phyloP scores from a whole-genome alignment of 2,329 filamentous ascomycete species.

The Microthyrium microscopicum region DNA sequence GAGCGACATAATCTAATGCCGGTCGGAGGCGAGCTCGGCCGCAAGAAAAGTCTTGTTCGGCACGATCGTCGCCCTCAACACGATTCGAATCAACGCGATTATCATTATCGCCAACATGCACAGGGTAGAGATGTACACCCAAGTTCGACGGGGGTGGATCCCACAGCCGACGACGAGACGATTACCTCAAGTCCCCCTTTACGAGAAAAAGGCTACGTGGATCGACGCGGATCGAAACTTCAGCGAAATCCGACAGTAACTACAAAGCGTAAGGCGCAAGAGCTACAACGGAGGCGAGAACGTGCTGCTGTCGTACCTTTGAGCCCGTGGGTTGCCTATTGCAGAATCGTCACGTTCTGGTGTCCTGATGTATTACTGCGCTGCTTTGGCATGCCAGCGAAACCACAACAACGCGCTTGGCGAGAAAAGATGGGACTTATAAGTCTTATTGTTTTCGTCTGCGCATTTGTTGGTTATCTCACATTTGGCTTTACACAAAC shows the following conservation, averaged over 20 bases:
- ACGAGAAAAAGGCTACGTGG: conserved; percentile 5
- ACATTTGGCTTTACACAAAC: conserved; percentile 90
- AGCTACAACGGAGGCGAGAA: conserved; percentile 41
- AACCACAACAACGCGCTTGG: conserved; percentile 84
- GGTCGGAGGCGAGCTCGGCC: conserved; percentile 35
- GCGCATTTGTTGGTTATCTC: conserved; percentile 78
- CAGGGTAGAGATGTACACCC: conserved; percentile 82
- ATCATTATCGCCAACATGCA: conserved; percentile 88
- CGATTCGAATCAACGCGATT: conserved; percentile 79
- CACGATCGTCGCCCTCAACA: conserved; percentile 81
- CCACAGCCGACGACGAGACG: conserved; percentile 54
- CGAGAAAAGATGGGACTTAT: conserved; percentile 95
- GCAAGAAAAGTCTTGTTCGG: conserved; percentile 77
- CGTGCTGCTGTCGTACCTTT: conserved; percentile 55
- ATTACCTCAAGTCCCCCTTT: conserved; percentile 17
- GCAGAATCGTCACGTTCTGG: conserved; percentile 88
- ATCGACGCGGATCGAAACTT: conserved; percentile 14
- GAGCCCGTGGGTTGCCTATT: conserved; percentile 91
- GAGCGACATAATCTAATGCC: conserved; percentile 14
- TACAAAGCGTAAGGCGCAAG: conserved; percentile 41
- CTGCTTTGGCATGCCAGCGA: conserved; percentile 72
- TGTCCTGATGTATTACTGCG: conserved; percentile 67
- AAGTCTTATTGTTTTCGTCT: conserved; percentile 80
- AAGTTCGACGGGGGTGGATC: conserved; percentile 84
- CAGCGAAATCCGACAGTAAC: conserved; percentile 51